These are phyloP conservation scores for Apiospora sp. DNA, from an alignment of 2,329 filamentous ascomycete species.

Conservation along the genomic window DNA sequence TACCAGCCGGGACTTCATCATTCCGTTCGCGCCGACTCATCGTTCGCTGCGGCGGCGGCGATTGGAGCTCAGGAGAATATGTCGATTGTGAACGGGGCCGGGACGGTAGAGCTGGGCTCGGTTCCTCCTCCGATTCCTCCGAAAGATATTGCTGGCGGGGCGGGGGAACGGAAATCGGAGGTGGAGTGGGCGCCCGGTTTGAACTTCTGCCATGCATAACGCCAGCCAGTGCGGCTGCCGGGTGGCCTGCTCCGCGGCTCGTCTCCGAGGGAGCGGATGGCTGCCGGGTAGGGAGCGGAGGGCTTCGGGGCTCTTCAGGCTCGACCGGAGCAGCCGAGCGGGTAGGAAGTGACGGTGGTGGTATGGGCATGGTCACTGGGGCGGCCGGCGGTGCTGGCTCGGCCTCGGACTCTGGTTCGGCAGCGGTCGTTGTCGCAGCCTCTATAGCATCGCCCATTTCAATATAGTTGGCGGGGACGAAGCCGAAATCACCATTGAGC, in stretches of 20 bases:
- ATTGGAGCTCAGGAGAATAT: conserved; percentile 36
- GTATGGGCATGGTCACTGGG: conserved; percentile 34
- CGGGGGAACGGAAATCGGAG: conserved; percentile 57
- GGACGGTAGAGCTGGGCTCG: conserved; percentile 53
- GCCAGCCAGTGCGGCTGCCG: conserved; percentile 63
- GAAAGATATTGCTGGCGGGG: conserved; percentile 65
- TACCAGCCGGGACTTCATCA: conserved; percentile 43
- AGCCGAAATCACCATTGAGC: conserved; percentile 84
- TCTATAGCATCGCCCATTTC: conserved; percentile 64
- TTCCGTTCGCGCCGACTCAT: conserved; percentile 46
- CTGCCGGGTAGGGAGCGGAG: conserved; percentile 49
- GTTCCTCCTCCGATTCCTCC: conserved; percentile 73
- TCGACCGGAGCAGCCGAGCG: conserved; percentile 48
- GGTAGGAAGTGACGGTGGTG: conserved; percentile 47
- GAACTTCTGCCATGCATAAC: conserved; percentile 59
- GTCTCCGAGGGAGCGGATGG: conserved; percentile 35
- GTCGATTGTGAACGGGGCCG: conserved; percentile 40
- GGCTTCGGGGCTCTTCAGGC: conserved; percentile 47
- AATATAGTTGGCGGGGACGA: conserved; percentile 96
- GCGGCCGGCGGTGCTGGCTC: conserved; percentile 30
- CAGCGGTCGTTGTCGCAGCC: conserved; percentile 36
- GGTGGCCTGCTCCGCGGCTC: conserved; percentile 49
- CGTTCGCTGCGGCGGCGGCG: conserved; percentile 43
- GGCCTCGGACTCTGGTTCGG: conserved; percentile 51
- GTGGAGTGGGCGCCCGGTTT: conserved; percentile 55